Evolutionary conservation across 2,329 filamentous ascomycete genomes (phyloP), one percentile per base, ranked within the genome.

Genomic region (Parastagonospora avenae): DNA sequence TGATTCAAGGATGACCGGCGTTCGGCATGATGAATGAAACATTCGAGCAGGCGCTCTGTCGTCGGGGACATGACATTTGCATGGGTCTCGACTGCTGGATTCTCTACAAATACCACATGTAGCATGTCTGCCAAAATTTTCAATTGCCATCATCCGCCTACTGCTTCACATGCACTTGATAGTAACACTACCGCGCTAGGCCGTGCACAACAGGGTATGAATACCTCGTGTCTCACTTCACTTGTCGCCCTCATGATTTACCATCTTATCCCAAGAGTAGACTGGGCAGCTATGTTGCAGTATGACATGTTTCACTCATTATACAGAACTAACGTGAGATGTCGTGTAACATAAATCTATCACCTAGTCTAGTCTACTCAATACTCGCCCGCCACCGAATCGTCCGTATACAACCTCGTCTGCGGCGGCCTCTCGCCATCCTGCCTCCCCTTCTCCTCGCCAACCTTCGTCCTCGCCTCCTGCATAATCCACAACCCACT

Each of bases 401-500:
- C 66, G 62, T 73, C 71, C 8, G 71, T 73, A 59, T 73, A 73
- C 57, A 74, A 45, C 53, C 71, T 66, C 40, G 68, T 72, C 42
- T 56, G 56, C 9, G 47, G 57, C 0, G 67, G 68, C 42, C 63
- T 66, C 7, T 58, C 54, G 46, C 55, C 59, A 19, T 49, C 53
- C 41, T 55, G 56, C 33, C 48, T 67, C 42, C 66, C 72, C 39
- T 47, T 59, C 27, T 57, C 59, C 55, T 64, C 54, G 5, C 61
- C 63, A 4, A 63, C 52, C 55, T 66, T 66, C 36, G 53, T 52
- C 46, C 61, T 52, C 9, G 63, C 63, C 64, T 81, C 79, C 61
- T 80, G 74, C 71, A 83, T 76, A 55, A 86, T 85, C 67, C 73
- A 77, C 48, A 85, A 74, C 4, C 83, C 83, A 43, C 62, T 76